Evolutionary conservation across 2,329 filamentous ascomycete species (phyloP), one percentile per base, ranked within the genome.

Genomic region (Helicocarpus griseus): DNA sequence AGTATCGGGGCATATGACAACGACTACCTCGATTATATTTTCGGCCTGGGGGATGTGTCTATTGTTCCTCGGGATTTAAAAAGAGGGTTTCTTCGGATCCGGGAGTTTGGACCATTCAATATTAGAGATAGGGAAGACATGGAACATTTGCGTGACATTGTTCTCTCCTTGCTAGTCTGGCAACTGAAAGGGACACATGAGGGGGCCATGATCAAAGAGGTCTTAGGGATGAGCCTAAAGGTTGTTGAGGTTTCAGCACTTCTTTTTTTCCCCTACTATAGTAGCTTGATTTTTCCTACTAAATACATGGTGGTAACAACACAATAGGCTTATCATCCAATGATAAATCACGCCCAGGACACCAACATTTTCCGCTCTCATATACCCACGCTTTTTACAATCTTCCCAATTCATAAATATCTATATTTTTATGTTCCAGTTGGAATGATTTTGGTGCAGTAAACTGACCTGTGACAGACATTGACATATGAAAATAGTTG

Each of bases 1-100:
- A 46, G 17, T 19, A 51, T 46, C 29, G 41, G 49, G 49, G 47
- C 49, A 45, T 51, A 51, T 38, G 41, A 47, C 26, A 46, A 39
- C 4, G 41, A 51, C 19, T 51, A 51, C 43, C 49, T 51, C 14
- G 31, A 46, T 31, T 51, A 51, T 21, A 46, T 46, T 51, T 51
- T 51, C 26, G 31, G 41, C 8, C 41, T 40, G 29, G 41, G 49
- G 14, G 14, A 45, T n/a, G 41, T 19, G 4, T 40, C 41, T 11
- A 21, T 51, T 39, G 17, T 47, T 47, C 41, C 49, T 7, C 5
- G 7, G 22, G 24, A 19, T 5, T n/a, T 17, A 19, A 47, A 26
- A 28, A 19, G 5, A 19, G 9, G 9, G 13, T 40, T 51, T 39
- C 40, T 51, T 51, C 31, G 17, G 5, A 17, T 51, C 26, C 49